These are phyloP conservation scores for Vitis hybrid DNA, from an alignment of 177 flowering plant species.

Conservation along the genomic window DNA sequence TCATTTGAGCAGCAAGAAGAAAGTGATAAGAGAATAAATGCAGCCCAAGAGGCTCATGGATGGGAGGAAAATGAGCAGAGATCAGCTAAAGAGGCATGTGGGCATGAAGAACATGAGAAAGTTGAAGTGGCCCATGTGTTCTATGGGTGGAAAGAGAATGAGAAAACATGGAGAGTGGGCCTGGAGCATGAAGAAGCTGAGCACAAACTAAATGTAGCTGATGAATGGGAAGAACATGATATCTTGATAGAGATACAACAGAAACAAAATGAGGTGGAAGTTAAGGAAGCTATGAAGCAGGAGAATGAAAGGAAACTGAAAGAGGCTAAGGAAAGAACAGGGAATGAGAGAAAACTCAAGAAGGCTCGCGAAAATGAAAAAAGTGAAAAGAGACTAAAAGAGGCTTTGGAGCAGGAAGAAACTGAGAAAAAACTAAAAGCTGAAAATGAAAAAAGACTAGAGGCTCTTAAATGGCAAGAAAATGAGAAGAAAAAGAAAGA, in stretches of 20 bases:
- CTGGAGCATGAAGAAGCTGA: constrained; percentile 12
- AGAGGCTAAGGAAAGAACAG: neutral
- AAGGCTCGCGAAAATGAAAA: constrained; percentile 8
- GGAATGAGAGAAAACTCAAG: constrained; percentile 7
- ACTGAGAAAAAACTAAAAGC: constrained; percentile 5
- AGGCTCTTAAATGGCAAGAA: constrained; percentile 16
- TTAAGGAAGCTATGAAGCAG: neutral
- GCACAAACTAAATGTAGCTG: constrained; percentile 19
- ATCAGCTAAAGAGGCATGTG: constrained; percentile 5
- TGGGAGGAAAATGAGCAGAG: constrained; percentile 13
- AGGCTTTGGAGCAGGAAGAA: neutral
- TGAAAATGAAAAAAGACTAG: constrained; percentile 6
- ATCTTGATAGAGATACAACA: constrained; percentile 13
- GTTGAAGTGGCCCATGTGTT: constrained; percentile 17
- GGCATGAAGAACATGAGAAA: constrained; percentile 12
- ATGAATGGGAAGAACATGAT: constrained; percentile 10
- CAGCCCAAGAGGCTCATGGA: constrained; percentile 19
- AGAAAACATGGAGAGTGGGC: constrained; percentile 20
- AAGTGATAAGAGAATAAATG: constrained; percentile 20
- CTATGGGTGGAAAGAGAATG: constrained; percentile 13
- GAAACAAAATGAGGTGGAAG: constrained; percentile 3
- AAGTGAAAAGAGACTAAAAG: constrained; percentile 4
- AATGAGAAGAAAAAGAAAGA: constrained; percentile 20
- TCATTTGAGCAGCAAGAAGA: constrained; percentile 21
- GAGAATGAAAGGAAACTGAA: constrained; percentile 10